These are phyloP conservation scores for Iris macrosiphon DNA, from an alignment of 106 monocot species.

Conservation along the genomic window DNA sequence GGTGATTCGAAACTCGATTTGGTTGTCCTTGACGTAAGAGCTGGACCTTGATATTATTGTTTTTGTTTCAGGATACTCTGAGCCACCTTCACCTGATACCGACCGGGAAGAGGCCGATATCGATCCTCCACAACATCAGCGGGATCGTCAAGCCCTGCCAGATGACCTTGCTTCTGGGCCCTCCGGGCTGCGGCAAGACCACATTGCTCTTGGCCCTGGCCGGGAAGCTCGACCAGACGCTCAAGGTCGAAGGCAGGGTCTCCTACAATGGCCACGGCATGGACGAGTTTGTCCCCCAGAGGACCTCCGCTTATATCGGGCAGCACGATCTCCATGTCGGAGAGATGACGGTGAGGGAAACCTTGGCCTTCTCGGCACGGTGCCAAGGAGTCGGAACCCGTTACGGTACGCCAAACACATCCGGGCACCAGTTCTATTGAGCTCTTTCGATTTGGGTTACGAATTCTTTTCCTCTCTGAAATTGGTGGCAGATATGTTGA, in stretches of 20 bases:
- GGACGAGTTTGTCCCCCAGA: constrained; percentile 19
- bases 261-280: constrained; percentile 17
- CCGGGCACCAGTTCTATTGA: neutral
- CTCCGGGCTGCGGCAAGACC: constrained; percentile 26
- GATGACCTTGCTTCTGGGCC: constrained; percentile 26
- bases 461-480: neutral
- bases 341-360: constrained; percentile 21
- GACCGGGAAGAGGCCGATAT: constrained; percentile 24
- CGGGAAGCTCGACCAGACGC: constrained; percentile 22
- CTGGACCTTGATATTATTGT: neutral
- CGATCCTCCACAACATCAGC: constrained; percentile 25
- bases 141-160: constrained; percentile 30
- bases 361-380: constrained; percentile 14
- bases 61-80: constrained; percentile 16
- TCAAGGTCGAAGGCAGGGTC: constrained; percentile 14
- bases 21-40: neutral
- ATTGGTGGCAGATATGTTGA: constrained; percentile 14
- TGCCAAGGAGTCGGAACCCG: constrained; percentile 21
- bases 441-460: neutral
- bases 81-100: constrained; percentile 17
- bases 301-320: constrained; percentile 16
- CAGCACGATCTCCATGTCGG: constrained; percentile 17
- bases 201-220: constrained; percentile 20
- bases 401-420: constrained; percentile 6
- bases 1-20: neutral